Evolutionary conservation across 2,329 filamentous ascomycete species (phyloP).

Genomic region (Byssoonygena ceratinophila): DNA sequence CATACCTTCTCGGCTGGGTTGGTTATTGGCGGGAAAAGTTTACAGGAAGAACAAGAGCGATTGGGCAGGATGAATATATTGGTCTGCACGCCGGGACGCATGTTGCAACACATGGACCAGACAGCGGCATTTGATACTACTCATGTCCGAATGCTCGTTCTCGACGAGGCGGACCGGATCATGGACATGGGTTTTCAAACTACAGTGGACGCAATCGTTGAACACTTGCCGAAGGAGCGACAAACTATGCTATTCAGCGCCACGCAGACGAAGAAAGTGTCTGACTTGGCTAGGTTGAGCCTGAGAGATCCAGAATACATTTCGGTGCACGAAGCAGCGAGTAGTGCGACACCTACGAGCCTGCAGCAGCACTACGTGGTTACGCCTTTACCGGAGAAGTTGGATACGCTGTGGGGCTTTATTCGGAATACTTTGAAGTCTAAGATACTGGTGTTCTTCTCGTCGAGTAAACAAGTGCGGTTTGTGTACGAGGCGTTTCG

Average conservation of each 20-base stretch:
- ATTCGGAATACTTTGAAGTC: constrained; percentile 81
- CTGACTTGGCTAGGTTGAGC: constrained; percentile 78
- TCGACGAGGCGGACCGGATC: constrained; percentile 93
- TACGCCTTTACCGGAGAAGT: constrained; percentile 73
- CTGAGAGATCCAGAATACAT: constrained; percentile 89
- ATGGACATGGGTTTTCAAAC: constrained; percentile 95
- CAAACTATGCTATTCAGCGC: constrained; percentile 95
- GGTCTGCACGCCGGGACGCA: constrained; percentile 86
- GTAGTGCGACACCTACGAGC: constrained; percentile 66
- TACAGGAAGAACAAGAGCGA: constrained; percentile 77
- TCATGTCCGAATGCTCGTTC: constrained; percentile 80
- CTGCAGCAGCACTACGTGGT: constrained; percentile 87
- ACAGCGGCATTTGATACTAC: constrained; percentile 82
- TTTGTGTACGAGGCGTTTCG: constrained; percentile 92
- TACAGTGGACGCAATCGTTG: constrained; percentile 82
- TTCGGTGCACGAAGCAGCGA: constrained; percentile 75
- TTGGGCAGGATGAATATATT: constrained; percentile 91
- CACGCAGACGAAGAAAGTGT: constrained; percentile 89
- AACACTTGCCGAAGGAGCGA: constrained; percentile 72
- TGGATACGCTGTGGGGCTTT: constrained; percentile 88
- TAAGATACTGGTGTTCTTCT: constrained; percentile 92
- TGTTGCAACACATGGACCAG: constrained; percentile 92
- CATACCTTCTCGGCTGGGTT: constrained; percentile 87
- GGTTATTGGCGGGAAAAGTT: constrained; percentile 83
- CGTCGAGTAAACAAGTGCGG: constrained; percentile 89